Evolutionary conservation across 2,329 filamentous ascomycete species (phyloP), one percentile per base, ranked within the genome.

Genomic region (Diplodia mutila): DNA sequence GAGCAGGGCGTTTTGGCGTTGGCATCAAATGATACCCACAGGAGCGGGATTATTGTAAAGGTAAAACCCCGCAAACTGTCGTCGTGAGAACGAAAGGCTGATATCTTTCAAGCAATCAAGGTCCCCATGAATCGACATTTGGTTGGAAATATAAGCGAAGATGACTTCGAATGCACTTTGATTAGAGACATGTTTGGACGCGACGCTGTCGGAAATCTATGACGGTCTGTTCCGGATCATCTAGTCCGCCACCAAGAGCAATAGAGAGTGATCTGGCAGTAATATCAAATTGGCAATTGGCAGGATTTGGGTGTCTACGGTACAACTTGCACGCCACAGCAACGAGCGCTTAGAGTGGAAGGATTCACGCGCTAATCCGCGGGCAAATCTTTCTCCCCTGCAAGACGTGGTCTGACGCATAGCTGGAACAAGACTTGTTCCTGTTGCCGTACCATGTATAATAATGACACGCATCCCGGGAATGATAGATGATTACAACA

Each of bases 11-110:
- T 59, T 61, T 61, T n/a, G 57, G 57, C 39, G 39, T 48, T 61
- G 57, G 39, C 39, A 32, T 48, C 12, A 25, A 48, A 61, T 61
- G 57, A 61, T 61, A 61, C 57, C 57, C 57, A 48, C 18, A 27
- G 32, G 53, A 49, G 25, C 25, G 39, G 21, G 9, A 37, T 5
- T n/a, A 37, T 55, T 14, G 12, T 37, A 37, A 14, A 46, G 42
- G 42, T 46, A 46, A 46, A 21, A 7, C 42, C 11, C n/a, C 42
- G 14, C 14, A 21, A 9, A 21, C 18, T n/a, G 18, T 21, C 42
- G 8, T 3, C 7, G 11, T 11, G n/a, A 21, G n/a, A 46, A 9
- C 42, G n/a, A 12, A 11, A 11, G 8, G 8, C 21, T 46, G 8
- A n/a, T 46, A n/a, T 9, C 6, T n/a, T 21, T 46, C 3, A 46